phyloP scores from a whole-genome alignment of 306 rosid genomes.

The Psophocarpus tetragonolobus region DNA sequence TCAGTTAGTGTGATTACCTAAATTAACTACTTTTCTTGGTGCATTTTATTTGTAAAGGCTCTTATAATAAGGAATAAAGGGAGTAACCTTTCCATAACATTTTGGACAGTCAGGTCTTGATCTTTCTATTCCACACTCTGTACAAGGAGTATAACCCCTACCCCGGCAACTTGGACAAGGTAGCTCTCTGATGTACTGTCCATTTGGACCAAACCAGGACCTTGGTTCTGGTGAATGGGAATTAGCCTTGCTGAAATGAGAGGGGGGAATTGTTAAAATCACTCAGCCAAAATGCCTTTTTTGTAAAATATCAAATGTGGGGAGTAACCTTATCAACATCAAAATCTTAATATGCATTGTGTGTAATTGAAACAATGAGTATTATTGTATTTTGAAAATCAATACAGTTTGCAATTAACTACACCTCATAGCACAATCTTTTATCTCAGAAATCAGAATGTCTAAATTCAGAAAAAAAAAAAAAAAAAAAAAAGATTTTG shows the following conservation, averaged over 20 bases:
- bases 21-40: too few relatives aligned
- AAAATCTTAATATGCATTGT: neutral
- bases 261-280: neutral
- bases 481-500: neutral
- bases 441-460: constrained; percentile 2
- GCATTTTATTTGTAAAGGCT: too few relatives aligned
- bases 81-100: constrained; percentile 82
- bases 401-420: neutral
- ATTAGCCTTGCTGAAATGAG: constrained; percentile 52
- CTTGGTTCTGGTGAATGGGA: constrained; percentile 54
- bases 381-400: neutral
- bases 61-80: too few relatives aligned
- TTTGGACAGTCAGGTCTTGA: constrained; percentile 78
- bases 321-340: constrained; percentile 4
- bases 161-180: constrained; percentile 98
- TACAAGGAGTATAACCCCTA: constrained; percentile 92
- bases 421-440: neutral
- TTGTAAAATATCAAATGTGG: neutral
- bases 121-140: constrained; percentile 90
- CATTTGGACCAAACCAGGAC: constrained; percentile 94
- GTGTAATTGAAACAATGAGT: neutral
- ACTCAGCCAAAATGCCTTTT: neutral
- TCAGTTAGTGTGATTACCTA: too few relatives aligned
- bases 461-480: neutral
- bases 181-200: constrained; percentile 86